Evolutionary conservation across 73 alveolate genomes (phyloP).

Genomic region (Blepharisma japonicum): DNA sequence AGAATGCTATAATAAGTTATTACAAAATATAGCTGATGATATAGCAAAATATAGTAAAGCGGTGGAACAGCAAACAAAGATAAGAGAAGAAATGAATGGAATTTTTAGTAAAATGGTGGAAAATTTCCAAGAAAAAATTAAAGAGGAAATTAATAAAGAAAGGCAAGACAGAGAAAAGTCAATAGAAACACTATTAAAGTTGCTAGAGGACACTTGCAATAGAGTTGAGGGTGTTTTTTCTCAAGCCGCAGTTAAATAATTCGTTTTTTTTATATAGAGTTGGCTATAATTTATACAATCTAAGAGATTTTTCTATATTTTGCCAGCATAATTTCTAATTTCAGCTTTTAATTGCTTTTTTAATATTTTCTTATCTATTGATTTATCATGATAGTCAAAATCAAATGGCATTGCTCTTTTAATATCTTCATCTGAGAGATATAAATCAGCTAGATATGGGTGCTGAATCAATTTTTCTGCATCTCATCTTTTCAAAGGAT

Average conservation of each 20-base stretch:
- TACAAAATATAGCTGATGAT: slow-evolving; percentile 16
- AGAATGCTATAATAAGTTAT: neutral
- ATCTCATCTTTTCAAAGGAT: slow-evolving; percentile 75
- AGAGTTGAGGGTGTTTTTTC: slow-evolving; percentile 50
- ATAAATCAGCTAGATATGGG: slow-evolving; percentile 91
- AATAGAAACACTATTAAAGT: slow-evolving; percentile 51
- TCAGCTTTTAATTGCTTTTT: no score
- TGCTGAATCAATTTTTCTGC: slow-evolving; percentile 84
- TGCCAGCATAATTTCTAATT: neutral
- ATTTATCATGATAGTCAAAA: no score
- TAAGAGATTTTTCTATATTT: neutral
- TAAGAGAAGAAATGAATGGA: slow-evolving; percentile 58
- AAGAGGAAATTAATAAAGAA: slow-evolving; percentile 47
- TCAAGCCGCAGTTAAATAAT: slow-evolving; percentile 5
- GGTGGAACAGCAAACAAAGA: slow-evolving; percentile 46
- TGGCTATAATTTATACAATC: neutral
- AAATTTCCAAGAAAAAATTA: slow-evolving; percentile 49
- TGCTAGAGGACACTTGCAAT: slow-evolving; percentile 64
- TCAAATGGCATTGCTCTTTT: no score
- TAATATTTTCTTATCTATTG: no score
- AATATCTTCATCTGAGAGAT: slow-evolving; percentile 77
- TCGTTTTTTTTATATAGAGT: neutral
- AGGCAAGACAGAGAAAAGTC: slow-evolving; percentile 50
- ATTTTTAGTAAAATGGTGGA: slow-evolving; percentile 57
- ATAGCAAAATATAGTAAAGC: slow-evolving; percentile 51